Conservation (phyloP, 2,329 filamentous ascomycete genomes). For the Ceratocystiopsis sp. region DNA sequence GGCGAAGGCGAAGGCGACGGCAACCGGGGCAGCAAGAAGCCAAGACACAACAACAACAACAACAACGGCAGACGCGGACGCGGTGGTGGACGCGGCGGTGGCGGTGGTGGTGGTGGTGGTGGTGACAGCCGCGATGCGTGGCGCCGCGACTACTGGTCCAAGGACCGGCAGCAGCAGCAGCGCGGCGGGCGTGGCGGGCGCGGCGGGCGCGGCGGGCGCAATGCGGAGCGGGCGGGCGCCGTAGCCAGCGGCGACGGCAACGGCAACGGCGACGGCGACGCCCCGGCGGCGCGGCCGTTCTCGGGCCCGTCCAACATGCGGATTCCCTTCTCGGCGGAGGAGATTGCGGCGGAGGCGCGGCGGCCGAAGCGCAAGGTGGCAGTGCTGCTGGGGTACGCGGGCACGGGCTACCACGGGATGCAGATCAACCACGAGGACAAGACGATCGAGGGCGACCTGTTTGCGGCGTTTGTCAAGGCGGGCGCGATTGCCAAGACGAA, state of each 20-base stretch:
- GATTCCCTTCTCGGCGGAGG: conserved; percentile 50
- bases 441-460: conserved; percentile 92
- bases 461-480: conserved; percentile 76
- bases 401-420: conserved; percentile 94
- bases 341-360: conserved; percentile 74
- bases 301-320: conserved; percentile 34
- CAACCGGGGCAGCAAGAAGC: too few species aligned
- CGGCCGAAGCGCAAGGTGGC: conserved; percentile 87
- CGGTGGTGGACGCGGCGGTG: too few species aligned
- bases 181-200: too few species aligned
- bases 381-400: conserved; percentile 87
- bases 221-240: neutral
- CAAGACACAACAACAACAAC: too few species aligned
- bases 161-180: too few species aligned
- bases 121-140: too few species aligned
- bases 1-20: too few species aligned
- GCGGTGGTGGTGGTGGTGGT: too few species aligned
- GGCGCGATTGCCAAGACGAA: conserved; percentile 95
- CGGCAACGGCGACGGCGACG: conserved; percentile 10
- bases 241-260: conserved; percentile 1
- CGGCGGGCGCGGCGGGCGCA: too few species aligned
- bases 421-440: conserved; percentile 71
- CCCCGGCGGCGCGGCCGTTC: conserved; percentile 21
- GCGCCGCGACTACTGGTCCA: too few species aligned
- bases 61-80: too few species aligned